Evolutionary conservation across 495 filamentous ascomycete species (phyloP), one percentile per base, ranked within the genome.

Genomic region (Lepidopterella palustris): DNA sequence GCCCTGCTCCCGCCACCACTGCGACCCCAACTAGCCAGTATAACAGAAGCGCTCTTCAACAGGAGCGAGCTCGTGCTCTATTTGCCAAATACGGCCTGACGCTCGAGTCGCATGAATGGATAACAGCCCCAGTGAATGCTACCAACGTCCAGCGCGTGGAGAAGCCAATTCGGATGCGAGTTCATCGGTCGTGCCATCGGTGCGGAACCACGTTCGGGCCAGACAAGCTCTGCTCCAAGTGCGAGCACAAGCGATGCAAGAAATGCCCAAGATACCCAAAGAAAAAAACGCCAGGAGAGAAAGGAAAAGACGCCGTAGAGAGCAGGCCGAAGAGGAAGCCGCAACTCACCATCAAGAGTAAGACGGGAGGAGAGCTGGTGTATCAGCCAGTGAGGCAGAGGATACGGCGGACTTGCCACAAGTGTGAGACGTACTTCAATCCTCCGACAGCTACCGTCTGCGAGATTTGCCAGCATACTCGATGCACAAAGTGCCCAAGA

Each of bases 101-200:
- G 52, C 76, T 90, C 32, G 82, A 88, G 63, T 79, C 84, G 11
- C 81, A 78, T 59, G 87, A 90, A 70, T 88, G 84, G 85, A 61
- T 66, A 24, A 25, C 66, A 9, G 32, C 57, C 15, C 45, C 55
- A 21, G 28, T 81, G 80, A 58, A 74, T 77, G 48, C 65, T 47
- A 39, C 60, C 28, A 79, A 84, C 53, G 78, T 84, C 21, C 73
- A 84, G 49, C 87, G 92, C 25, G 85, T 96, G 18, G 84, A 92
- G 70, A 95, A 92, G 73, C 84, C 88, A 18, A 89, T 96, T 61
- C 87, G 90, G 62, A 95, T 97, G 87, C 83, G 92, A 29, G 86
- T 96, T 32, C 92, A 89, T 64, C 86, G 88, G 54, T 84, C 78
- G 56, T 95, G 89, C 67, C 89, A 95, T 69, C 81, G 80, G 58